These are phyloP conservation scores for Claviceps pusilla DNA, from an alignment of 2,329 filamentous ascomycete genomes.

Conservation along the genomic window DNA sequence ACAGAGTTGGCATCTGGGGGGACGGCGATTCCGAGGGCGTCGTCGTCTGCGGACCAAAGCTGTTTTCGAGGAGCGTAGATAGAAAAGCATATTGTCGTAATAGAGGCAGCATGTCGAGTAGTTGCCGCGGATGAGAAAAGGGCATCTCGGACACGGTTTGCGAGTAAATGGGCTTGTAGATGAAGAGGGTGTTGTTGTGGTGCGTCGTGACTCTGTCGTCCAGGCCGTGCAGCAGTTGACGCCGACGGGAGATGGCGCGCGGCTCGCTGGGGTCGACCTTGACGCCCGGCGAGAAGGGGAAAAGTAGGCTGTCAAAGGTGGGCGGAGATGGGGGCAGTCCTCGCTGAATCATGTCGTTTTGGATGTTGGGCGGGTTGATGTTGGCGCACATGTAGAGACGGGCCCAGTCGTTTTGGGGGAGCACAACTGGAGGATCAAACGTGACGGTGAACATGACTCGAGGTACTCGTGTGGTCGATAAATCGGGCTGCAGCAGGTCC, in stretches of 20 bases:
- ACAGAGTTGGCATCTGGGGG: background rate
- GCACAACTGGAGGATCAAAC: conserved; percentile 57
- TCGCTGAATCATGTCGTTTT: conserved; percentile 19
- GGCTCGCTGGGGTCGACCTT: conserved; percentile 42
- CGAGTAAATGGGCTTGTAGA: conserved; percentile 60
- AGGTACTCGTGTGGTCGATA: conserved; percentile 39
- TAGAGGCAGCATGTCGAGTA: conserved; percentile 57
- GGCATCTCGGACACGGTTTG: conserved; percentile 52
- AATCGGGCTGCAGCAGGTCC: conserved; percentile 33
- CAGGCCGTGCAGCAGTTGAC: conserved; percentile 33
- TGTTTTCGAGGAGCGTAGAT: conserved; percentile 46
- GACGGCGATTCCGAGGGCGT: background rate
- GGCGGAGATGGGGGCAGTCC: conserved; percentile 16
- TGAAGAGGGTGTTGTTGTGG: conserved; percentile 48
- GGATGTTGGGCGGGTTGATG: conserved; percentile 23
- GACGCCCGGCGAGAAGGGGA: conserved; percentile 35
- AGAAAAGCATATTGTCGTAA: conserved; percentile 64
- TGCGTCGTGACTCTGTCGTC: conserved; percentile 20
- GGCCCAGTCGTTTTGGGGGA: conserved; percentile 49
- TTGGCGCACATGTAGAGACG: conserved; percentile 46
- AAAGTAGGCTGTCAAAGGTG: conserved; percentile 43
- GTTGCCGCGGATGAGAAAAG: conserved; percentile 64
- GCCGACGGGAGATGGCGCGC: conserved; percentile 36
- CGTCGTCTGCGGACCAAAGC: conserved; percentile 32
- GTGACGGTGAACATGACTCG: conserved; percentile 61